phyloP scores from a whole-genome alignment of 805 yeast genomes.

The Candida silvicultrix region DNA sequence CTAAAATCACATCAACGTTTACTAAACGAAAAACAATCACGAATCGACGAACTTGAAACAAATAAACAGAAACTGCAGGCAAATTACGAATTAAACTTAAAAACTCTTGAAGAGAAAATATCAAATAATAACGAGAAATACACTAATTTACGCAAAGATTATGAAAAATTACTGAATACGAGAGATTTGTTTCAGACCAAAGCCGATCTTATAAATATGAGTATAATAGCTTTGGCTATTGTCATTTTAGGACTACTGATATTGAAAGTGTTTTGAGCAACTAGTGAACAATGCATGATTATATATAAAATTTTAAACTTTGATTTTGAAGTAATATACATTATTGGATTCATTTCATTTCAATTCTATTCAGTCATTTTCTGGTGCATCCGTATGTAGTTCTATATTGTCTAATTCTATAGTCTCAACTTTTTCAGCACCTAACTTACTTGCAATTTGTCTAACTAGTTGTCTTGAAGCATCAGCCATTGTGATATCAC shows the following conservation, averaged over 20 bases:
- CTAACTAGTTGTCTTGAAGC: constrained; percentile 34
- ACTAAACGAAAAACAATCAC: not conserved
- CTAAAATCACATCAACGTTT: not conserved
- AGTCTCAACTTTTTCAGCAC: constrained; percentile 30
- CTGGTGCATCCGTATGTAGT: constrained; percentile 3
- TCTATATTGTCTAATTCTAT: constrained; percentile 28
- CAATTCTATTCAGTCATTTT: too few species aligned
- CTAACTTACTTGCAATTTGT: constrained; percentile 35
- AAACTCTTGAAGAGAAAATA: not conserved
- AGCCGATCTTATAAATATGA: not conserved
- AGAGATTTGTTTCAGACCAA: not conserved
- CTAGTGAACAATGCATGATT: too few species aligned
- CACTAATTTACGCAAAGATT: not conserved
- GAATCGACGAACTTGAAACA: not conserved
- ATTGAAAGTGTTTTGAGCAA: not conserved
- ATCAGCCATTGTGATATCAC: constrained; percentile 27
- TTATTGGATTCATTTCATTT: too few species aligned
- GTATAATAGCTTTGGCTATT: not conserved
- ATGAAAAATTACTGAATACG: not conserved
- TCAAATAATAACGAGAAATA: not conserved
- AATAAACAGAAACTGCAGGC: not conserved
- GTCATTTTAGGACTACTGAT: not conserved
- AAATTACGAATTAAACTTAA: not conserved
- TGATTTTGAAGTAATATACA: too few species aligned
- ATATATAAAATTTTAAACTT: too few species aligned